Conservation (phyloP, 257 asterid species). For the Solanum microdontum region DNA sequence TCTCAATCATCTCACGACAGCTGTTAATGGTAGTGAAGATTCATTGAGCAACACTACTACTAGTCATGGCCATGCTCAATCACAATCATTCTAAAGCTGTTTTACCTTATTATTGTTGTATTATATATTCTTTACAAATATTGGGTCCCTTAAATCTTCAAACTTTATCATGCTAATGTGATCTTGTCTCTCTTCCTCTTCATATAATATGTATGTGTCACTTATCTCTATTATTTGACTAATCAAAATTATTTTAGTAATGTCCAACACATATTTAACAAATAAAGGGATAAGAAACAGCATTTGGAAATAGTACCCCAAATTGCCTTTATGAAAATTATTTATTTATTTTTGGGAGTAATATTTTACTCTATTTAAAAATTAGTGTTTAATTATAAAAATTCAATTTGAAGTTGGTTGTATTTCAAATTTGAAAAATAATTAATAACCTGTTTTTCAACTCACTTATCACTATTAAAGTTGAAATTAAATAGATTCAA, state of each 20-base stretch:
- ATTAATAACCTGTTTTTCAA: background rate
- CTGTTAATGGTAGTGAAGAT: background rate
- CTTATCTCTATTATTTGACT: background rate
- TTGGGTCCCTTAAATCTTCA: slow-evolving; percentile 25
- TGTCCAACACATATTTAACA: background rate
- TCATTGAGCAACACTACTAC: slow-evolving; percentile 7
- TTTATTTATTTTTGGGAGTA: background rate
- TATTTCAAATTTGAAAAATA: background rate
- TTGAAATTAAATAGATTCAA: too few relatives aligned
- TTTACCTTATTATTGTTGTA: background rate
- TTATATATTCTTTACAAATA: background rate
- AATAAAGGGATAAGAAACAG: background rate
- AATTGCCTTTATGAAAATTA: background rate
- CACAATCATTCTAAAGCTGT: slow-evolving; percentile 11
- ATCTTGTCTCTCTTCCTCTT: slow-evolving; percentile 27
- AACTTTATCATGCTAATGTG: slow-evolving; percentile 30
- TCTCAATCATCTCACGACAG: background rate
- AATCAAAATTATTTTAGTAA: background rate
- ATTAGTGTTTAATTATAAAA: too few relatives aligned
- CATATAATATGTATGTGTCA: background rate
- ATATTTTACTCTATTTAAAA: background rate
- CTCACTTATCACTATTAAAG: background rate
- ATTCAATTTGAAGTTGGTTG: background rate
- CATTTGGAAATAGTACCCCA: background rate
- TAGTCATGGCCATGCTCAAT: slow-evolving; percentile 3